Evolutionary conservation across 495 filamentous ascomycete genomes (phyloP), one percentile per base, ranked within the genome.

Genomic region (Friedmanniomyces simplex): DNA sequence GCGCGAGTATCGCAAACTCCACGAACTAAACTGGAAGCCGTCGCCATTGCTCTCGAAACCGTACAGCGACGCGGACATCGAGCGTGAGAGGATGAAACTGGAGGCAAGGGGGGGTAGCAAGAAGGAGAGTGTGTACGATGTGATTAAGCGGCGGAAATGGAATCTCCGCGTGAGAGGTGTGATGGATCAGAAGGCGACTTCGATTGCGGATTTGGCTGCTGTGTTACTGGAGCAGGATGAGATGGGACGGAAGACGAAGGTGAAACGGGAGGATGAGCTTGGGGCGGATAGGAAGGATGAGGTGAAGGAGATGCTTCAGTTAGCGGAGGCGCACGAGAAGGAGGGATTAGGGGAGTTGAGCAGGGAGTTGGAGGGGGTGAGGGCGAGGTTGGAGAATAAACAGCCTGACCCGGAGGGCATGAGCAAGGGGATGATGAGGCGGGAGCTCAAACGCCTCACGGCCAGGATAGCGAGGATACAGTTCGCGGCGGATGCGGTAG

Each of bases 151-250:
- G 37, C 71, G 77, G 69, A 63, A 69, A 59, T 74, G 73, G 63
- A 81, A 77, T 63, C 72, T 82, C 62, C 76, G 87, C 32, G 86
- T 81, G 12, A 68, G 73, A 24, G 75, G 70, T 48, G 68, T 96
- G 28, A 89, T 88, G 84, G 76, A 96, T 74, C 88, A 95, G 76
- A 89, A 85, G 70, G 87, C 86, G n/a, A 95, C 91, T 67, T 78
- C 76, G 12, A 76, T 95, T 20, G 93, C 93, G 26, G 93, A 98
- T 70, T 72, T 97, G 24, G 88, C 93, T 0, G 82, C 82, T 24
- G 85, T 94, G 11, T 73, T 97, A 48, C 68, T 63, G 5, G 82
- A 81, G 59, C 80, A 82, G 50, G 58, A 64, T 37, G 41, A 55
- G 39, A 39, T 54, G 46, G 66, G 61, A 8, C 25, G 32, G 54